phyloP scores from a whole-genome alignment of 306 rosid species.

The Cucumis melo region DNA sequence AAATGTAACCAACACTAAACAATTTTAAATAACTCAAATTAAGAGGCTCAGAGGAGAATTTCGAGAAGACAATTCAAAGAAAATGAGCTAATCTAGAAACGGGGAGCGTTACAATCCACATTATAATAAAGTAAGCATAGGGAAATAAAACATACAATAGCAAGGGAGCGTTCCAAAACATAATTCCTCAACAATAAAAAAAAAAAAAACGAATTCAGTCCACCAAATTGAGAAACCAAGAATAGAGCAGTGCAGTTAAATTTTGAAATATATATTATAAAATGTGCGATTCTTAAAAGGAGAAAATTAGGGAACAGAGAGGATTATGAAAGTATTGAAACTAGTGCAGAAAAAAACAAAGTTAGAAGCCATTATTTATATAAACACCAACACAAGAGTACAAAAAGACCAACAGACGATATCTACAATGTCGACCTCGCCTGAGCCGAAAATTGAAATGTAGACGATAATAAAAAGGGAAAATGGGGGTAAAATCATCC shows the following conservation, averaged over 20 bases:
- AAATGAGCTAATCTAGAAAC: not conserved
- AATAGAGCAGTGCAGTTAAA: not conserved
- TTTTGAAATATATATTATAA: not conserved
- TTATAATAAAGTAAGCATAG: not conserved
- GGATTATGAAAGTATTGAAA: not conserved
- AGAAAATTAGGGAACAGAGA: not conserved
- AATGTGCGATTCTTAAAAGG: not conserved
- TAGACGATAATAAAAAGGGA: not conserved
- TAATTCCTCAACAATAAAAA: not conserved
- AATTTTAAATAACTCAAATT: not conserved
- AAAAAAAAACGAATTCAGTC: not conserved
- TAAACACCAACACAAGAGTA: not conserved
- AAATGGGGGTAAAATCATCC: too few relatives aligned
- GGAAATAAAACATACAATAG: not conserved
- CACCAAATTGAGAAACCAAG: not conserved
- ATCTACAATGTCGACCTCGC: not conserved
- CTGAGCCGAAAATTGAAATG: not conserved
- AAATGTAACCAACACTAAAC: not conserved
- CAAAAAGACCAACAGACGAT: not conserved
- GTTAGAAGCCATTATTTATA: not conserved
- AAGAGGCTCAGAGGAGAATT: not conserved
- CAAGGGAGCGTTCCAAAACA: not conserved
- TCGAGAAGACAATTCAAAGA: not conserved
- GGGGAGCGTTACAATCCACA: not conserved
- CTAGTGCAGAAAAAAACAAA: not conserved